Conservation (phyloP, 352 stramenopile genomes). For the Pythium folliculosum region DNA sequence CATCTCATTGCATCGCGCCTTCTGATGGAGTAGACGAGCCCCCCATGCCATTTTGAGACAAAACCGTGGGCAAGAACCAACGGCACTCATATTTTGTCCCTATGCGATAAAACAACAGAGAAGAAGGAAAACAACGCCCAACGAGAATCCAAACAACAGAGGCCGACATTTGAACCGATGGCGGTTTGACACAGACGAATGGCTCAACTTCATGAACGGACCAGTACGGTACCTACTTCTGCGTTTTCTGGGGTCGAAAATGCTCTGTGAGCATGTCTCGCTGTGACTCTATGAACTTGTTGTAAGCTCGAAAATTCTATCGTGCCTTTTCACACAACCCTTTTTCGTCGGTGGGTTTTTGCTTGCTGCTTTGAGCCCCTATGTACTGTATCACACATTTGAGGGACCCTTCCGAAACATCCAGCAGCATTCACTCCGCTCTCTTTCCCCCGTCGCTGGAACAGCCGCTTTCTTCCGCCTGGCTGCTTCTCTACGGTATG, state of each 20-base stretch:
- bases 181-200: not conserved
- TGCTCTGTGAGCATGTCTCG: not conserved
- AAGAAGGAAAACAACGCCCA: not conserved
- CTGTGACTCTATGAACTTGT: not conserved
- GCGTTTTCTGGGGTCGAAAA: not conserved
- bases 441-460: not conserved
- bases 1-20: slow-evolving; percentile 9
- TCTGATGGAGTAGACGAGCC: slow-evolving; percentile 17
- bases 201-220: not conserved
- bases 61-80: not conserved
- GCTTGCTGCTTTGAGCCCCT: not conserved
- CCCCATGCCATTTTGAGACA: slow-evolving; percentile 8
- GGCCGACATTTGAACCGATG: not conserved
- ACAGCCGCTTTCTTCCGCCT: slow-evolving; percentile 22
- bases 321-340: slow-evolving; percentile 1
- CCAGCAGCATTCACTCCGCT: not conserved
- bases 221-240: not conserved
- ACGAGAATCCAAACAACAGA: not conserved
- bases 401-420: not conserved
- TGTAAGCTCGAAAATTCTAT: slow-evolving; percentile 4
- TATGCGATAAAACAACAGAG: not conserved
- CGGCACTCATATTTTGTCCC: not conserved
- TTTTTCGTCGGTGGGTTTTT: slow-evolving; percentile 1
- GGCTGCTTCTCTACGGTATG: slow-evolving; percentile 18
- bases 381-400: not conserved